A percentile compares a stretch with the other conserved stretches of the same genome.
Evolutionary conservation across 2,329 filamentous ascomycete species (phyloP).

Genomic region (Trichoderma sp.): DNA sequence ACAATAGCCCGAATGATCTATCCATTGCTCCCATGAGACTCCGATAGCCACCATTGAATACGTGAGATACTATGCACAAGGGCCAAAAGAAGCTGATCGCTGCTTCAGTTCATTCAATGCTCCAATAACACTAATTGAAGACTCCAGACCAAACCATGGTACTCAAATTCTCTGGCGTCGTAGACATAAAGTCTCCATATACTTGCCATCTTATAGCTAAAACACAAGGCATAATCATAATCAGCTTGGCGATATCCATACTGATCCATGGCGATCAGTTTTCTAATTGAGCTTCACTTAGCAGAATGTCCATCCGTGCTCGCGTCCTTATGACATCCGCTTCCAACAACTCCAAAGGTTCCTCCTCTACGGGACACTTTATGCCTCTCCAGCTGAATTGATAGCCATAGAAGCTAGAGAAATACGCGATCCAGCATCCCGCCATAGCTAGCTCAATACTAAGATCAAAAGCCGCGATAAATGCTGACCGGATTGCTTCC

Average conservation of each 20-base stretch:
- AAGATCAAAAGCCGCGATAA: constrained; percentile 47
- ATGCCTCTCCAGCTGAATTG: constrained; percentile 32
- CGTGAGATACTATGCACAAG: background rate
- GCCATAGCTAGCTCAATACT: constrained; percentile 51
- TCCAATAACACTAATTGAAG: background rate
- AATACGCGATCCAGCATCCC: constrained; percentile 43
- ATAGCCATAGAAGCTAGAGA: constrained; percentile 46
- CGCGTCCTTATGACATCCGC: background rate
- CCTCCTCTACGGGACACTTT: constrained; percentile 29
- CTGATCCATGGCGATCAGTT: background rate
- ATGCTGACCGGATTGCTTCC: constrained; percentile 41
- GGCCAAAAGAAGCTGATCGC: background rate
- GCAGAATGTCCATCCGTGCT: background rate
- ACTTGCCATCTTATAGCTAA: background rate
- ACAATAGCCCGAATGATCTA: background rate
- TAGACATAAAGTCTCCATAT: background rate
- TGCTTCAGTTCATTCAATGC: background rate
- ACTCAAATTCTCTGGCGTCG: background rate
- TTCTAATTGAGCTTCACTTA: background rate
- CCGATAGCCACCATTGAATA: background rate
- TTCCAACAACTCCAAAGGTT: constrained; percentile 26
- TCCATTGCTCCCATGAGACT: background rate
- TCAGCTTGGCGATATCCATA: background rate
- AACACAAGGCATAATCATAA: background rate
- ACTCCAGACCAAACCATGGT: background rate